These are phyloP conservation scores for Lobulomyces angularis DNA, from an alignment of 192 early-diverging fungal genomes.

Conservation along the genomic window DNA sequence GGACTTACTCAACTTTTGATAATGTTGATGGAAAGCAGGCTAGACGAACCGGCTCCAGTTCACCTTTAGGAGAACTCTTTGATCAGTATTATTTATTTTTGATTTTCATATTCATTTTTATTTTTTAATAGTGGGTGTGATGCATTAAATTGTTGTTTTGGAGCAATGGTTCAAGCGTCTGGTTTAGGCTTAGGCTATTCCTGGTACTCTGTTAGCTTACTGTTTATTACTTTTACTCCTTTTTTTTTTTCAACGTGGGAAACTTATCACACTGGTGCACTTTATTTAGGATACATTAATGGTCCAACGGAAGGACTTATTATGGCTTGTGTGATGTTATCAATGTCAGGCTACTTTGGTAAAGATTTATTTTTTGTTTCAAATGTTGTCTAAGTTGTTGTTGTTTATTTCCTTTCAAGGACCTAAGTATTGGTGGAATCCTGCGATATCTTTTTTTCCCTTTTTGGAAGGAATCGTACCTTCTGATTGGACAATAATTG, in stretches of 20 bases:
- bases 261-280: constrained; percentile 72
- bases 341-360: constrained; percentile 41
- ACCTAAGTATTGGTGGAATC: constrained; percentile 10
- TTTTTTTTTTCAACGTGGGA: constrained; percentile 82
- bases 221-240: constrained; percentile 52
- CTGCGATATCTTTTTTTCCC: constrained; percentile 10
- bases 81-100: neutral
- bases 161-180: constrained; percentile 58
- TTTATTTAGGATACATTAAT: constrained; percentile 70
- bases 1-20: constrained; percentile 83
- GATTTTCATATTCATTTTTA: no score
- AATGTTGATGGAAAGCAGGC: constrained; percentile 82
- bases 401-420: no score
- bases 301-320: constrained; percentile 76
- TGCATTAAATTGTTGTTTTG: constrained; percentile 68
- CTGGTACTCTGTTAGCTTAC: constrained; percentile 43
- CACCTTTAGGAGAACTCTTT: constrained; percentile 69
- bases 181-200: constrained; percentile 61
- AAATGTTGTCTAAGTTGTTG: no score
- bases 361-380: no score
- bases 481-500: no score
- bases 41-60: constrained; percentile 60
- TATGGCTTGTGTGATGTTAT: constrained; percentile 46
- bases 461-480: no score
- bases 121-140: no score